Base-by-base conservation (phyloP, 352 stramenopile species). In the Pilasporangium apinafurcum region DNA sequence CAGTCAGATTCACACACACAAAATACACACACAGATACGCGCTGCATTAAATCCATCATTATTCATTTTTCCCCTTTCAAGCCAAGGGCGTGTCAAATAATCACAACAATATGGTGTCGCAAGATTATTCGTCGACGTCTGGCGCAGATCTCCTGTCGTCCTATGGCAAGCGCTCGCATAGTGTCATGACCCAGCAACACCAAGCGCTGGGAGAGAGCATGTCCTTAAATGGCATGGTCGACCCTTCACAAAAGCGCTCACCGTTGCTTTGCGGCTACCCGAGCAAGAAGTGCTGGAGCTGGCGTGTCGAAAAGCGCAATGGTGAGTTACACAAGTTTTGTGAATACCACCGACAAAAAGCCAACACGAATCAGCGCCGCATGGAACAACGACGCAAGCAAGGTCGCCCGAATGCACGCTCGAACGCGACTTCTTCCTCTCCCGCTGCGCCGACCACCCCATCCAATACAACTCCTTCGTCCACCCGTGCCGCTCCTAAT, bases 321-420 rank as follows among this genome's bases (percentile, higher is more conserved):
- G 79, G 79, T 34, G 74, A 87, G 60, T 60, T 89, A 47, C 79
- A 91, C 67, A 88, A 87, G 59, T 86, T 91, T 38, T 91, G 79
- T 56, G 76, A 91, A 52, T 91, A 86, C 56, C 79, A 91, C 52
- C 79, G 79, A 25, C 71, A 88, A 45, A 88, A 89, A 53, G 76
- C 75, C 53, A 91, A 88, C 62, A 85, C 74, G 28, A 87, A 88
- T 62, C 79, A 91, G 61, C 79, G 77, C 25, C 74, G 72, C 45
- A 86, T 90, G 77, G 77, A 90, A 64, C 73, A 86, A 57, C 74
- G 77, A 32, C 71, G 74, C 48, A 89, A 89, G 52, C 70, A 79
- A 24, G 65, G 70, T 42, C 65, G 62, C 44, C 44, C 38, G 8
- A 46, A 51, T 26, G 42, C 45, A 20, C 31, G 30, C 13, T 29